Conservation (phyloP, 2,329 filamentous ascomycete genomes). For the Claviceps citrina region DNA sequence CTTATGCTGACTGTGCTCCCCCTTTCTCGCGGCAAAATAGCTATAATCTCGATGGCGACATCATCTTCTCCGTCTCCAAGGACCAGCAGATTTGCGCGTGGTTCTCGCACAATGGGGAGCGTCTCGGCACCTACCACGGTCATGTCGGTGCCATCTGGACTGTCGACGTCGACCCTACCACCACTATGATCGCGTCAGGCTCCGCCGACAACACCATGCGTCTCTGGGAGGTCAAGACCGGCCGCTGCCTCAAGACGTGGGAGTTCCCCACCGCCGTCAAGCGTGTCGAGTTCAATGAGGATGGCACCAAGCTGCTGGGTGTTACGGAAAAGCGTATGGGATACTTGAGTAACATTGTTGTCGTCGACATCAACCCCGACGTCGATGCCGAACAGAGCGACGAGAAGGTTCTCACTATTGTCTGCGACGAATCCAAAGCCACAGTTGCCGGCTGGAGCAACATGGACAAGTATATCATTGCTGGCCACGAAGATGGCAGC, state of each 20-base stretch:
- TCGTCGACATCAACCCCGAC: constrained; percentile 77
- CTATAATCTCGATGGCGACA: constrained; percentile 88
- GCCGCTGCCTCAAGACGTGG: constrained; percentile 90
- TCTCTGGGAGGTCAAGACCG: constrained; percentile 89
- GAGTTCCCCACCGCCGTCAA: constrained; percentile 95
- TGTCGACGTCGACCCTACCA: constrained; percentile 87
- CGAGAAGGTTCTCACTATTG: constrained; percentile 72
- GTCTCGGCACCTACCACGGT: constrained; percentile 88
- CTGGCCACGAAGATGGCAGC: constrained; percentile 90
- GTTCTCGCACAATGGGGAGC: constrained; percentile 96
- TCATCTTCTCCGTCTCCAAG: constrained; percentile 91
- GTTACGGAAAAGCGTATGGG: constrained; percentile 99
- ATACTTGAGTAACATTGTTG: constrained; percentile 83
- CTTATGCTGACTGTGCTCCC: constrained; percentile 1
- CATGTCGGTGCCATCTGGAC: constrained; percentile 98
- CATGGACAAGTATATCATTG: constrained; percentile 88
- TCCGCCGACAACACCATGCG: constrained; percentile 97
- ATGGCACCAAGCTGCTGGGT: constrained; percentile 76
- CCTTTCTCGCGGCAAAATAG: constrained; percentile 23
- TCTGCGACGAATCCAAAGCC: constrained; percentile 90
- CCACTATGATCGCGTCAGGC: constrained; percentile 80
- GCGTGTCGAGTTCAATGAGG: constrained; percentile 92
- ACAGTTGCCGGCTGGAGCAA: constrained; percentile 96
- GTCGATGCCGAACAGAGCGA: constrained; percentile 69
- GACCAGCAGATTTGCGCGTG: constrained; percentile 94